These are phyloP conservation scores for Tephrocybe rancida DNA, from an alignment of 768 basidiomycete species.

Conservation along the genomic window DNA sequence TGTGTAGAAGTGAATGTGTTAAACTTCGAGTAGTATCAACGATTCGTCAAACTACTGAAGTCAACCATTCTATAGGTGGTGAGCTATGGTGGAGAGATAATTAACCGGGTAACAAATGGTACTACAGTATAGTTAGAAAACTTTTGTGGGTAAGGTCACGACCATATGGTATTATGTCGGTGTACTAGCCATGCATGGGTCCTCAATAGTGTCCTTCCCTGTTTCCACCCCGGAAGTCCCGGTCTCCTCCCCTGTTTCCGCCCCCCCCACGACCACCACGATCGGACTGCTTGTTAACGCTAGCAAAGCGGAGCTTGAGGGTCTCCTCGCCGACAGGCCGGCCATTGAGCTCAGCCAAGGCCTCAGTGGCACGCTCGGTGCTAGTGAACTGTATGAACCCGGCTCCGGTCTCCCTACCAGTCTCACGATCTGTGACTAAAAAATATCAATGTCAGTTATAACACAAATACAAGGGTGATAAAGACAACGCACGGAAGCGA, in stretches of 20 bases:
- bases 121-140: slow-evolving; percentile 1
- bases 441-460: background rate
- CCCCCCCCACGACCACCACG: background rate
- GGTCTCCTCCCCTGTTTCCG: background rate
- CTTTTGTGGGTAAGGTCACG: background rate
- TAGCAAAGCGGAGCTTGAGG: slow-evolving; percentile 44
- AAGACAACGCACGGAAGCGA: slow-evolving; percentile 29
- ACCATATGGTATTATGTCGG: background rate
- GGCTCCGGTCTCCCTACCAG: slow-evolving; percentile 27
- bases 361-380: slow-evolving; percentile 48
- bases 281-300: slow-evolving; percentile 13
- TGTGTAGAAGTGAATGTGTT: no score
- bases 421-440: slow-evolving; percentile 35
- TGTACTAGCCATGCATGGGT: background rate
- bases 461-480: background rate
- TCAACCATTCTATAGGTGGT: background rate
- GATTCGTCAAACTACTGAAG: no score
- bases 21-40: no score
- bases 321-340: slow-evolving; percentile 32
- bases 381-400: slow-evolving; percentile 59
- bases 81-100: slow-evolving; percentile 1
- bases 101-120: slow-evolving; percentile 4
- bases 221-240: background rate
- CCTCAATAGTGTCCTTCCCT: background rate
- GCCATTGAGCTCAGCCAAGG: slow-evolving; percentile 44